Percentiles rank a stretch among this genome's conserved stretches.
Conservation (phyloP, 2,329 filamentous ascomycete genomes). For the Pseudogymnoascus sp. region DNA sequence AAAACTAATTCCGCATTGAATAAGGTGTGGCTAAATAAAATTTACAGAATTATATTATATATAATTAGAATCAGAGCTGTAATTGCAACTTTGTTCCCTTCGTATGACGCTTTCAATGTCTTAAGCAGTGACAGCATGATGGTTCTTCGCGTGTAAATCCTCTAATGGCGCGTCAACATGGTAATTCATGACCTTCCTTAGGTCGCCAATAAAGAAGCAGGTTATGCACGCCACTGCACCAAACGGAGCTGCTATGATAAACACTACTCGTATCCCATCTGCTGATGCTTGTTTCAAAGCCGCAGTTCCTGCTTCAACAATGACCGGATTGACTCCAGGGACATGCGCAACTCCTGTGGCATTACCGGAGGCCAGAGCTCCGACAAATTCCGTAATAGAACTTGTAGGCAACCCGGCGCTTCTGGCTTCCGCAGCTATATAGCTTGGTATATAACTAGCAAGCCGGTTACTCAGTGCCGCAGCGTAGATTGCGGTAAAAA, state of each 20-base stretch:
- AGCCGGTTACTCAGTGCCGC: neutral
- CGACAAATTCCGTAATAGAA: conserved; percentile 12
- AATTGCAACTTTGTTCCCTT: neutral
- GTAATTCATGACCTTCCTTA: conserved; percentile 18
- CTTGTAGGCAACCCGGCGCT: conserved; percentile 10
- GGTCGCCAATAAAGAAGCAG: conserved; percentile 16
- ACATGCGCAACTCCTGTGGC: conserved; percentile 9
- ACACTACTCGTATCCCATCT: conserved; percentile 17
- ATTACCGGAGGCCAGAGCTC: conserved; percentile 6
- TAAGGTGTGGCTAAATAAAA: neutral
- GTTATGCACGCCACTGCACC: conserved; percentile 15
- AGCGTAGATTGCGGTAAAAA: neutral
- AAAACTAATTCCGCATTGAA: neutral
- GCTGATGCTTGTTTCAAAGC: conserved; percentile 18
- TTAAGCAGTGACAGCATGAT: neutral
- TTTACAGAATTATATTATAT: neutral
- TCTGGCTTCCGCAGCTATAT: conserved; percentile 12
- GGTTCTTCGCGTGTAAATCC: conserved; percentile 12
- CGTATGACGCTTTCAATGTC: neutral
- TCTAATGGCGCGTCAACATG: conserved; percentile 19
- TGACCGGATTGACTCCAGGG: conserved; percentile 11
- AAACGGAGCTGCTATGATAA: conserved; percentile 20
- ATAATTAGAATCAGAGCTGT: neutral
- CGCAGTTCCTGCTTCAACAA: conserved; percentile 14
- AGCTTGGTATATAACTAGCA: conserved; percentile 6